A percentile compares a stretch with the other conserved stretches of the same genome.
Conservation (phyloP, 148 eudicot genomes). For the Camellia sinensis region DNA sequence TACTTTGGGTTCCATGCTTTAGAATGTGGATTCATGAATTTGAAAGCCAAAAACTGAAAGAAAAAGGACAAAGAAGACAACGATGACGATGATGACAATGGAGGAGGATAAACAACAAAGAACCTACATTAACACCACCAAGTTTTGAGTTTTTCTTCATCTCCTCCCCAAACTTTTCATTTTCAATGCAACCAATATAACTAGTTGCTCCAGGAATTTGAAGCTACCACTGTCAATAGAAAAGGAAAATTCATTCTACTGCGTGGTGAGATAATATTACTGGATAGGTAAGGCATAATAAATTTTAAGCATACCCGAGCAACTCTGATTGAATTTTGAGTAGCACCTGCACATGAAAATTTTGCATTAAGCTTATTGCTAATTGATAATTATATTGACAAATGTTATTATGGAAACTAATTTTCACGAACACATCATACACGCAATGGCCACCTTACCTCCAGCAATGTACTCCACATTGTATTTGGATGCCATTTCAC, state of each 20-base stretch:
- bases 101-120: neutral
- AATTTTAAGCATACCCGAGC: conserved; percentile 55
- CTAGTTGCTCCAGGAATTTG: conserved; percentile 86
- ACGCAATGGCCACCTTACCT: conserved; percentile 40
- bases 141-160: conserved; percentile 68
- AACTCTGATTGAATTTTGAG: conserved; percentile 87
- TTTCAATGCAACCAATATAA: conserved; percentile 88
- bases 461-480: conserved; percentile 91
- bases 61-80: neutral
- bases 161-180: conserved; percentile 92
- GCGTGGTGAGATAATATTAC: no score
- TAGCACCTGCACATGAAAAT: conserved; percentile 61
- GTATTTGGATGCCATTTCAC: conserved; percentile 70
- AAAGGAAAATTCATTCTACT: conserved; percentile 6
- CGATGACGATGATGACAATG: conserved; percentile 7
- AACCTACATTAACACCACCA: conserved; percentile 78
- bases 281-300: neutral
- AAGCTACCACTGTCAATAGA: conserved; percentile 71
- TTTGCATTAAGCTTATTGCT: neutral
- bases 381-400: neutral
- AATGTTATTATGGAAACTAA: neutral
- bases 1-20: neutral
- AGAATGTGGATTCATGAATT: neutral
- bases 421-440: neutral
- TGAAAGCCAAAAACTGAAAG: neutral